Evolutionary conservation across 139 green algal genomes (phyloP), one percentile per base, ranked within the genome.

Genomic region (Nannochloris sp.): DNA sequence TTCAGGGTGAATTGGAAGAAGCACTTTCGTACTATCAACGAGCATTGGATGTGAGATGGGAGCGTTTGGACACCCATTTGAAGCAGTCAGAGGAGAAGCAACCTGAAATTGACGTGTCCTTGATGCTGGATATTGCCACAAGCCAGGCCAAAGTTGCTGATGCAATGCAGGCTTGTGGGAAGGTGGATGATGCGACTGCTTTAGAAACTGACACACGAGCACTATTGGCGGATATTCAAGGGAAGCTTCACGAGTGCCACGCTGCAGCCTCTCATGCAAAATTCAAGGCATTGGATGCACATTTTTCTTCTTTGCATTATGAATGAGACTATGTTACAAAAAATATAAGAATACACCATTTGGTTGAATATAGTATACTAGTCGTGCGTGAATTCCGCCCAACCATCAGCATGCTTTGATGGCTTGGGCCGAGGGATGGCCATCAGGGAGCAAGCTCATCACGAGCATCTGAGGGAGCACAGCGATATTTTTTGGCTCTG

Each of bases 111-210:
- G 16, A 58, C 9, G 14, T 66, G 13, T 13, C 28, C 10, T 56
- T 62, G 5, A 56, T 64, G 3, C 53, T 76, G 28, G 69, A 76
- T 33, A 8, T 76, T 25, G 69, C 69, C 17, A 62, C 49, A 9
- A 61, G 69, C 25, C 65, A 66, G 23, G 28, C 66, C 13, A 76
- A 76, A 45, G 33, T 71, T 23, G 48, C 69, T 6, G 62, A 63
- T 5, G 69, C 62, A 4, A 20, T 45, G 20, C 36, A 55, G 31
- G 57, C 33, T 20, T 16, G 51, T 56, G 60, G 5, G 26, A 59
- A 57, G 28, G 26, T 6, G 1, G 36, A 36, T 6, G 36, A 26
- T 16, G 60, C 28, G 16, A 11, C 46, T 53, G 46, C 16, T 9
- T 23, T 44, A 45, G 17, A n/a, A 10, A 25, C 46, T 28, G n/a